Evolutionary conservation across 768 basidiomycete genomes (phyloP), one percentile per base, ranked within the genome.

Genomic region (Tephrocybe sp.): DNA sequence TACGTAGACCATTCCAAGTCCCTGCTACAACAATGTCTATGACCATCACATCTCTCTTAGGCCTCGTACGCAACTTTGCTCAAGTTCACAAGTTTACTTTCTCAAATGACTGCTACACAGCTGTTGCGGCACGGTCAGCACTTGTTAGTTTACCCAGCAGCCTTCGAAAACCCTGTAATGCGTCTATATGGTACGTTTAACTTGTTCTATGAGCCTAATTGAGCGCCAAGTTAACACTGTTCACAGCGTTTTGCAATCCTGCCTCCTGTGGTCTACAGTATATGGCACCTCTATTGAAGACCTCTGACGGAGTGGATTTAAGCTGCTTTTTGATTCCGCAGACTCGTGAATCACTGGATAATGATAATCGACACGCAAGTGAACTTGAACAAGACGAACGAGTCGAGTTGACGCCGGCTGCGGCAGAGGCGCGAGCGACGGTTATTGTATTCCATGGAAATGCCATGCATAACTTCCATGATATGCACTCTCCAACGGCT

Each of bases 371-470:
- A 34, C 49, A 46, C 36, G 30, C 10, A 8, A 12, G 19, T 3
- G 0, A 3, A 7, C n/a, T 48, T 9, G 49, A 43, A 36, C 13
- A 13, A 7, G 58, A 59, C 16, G 52, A 35, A 11, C 42, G 44
- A 32, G 53, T 56, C 8, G 53, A 56, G 32, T 30, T 60, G 39
- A 60, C 58, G 16, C 52, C 51, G 9, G 58, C 53, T 1, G 55
- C 54, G n/a, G 38, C 54, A 6, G 47, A 57, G 20, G 56, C 57
- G 14, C 71, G 84, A 11, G 92, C 90, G 5, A 94, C 91, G 0
- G 74, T 95, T 4, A 68, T 98, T 35, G 82, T 96, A 76, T 92
- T 95, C 51, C 93, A 96, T 59, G 94, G 93, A 2, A 88, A 89
- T 54, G 83, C 79, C 0, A 84, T 83, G 53, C 85, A 87, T 56